Evolutionary conservation across 768 basidiomycete species (phyloP).

Genomic region (Scleroderma citrinum): DNA sequence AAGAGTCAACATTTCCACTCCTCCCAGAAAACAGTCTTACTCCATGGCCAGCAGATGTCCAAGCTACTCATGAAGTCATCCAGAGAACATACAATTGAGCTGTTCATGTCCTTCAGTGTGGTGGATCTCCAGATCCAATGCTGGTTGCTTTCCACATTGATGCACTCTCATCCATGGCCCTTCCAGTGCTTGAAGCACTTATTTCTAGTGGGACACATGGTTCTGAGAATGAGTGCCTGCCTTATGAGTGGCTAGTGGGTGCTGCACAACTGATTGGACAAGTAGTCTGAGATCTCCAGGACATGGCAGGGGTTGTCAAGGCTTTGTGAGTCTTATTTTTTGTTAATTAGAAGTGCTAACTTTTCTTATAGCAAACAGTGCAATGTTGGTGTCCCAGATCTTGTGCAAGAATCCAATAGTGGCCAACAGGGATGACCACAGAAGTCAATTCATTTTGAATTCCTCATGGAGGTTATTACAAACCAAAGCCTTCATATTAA

Average conservation of each 20-base stretch:
- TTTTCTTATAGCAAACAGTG: neutral
- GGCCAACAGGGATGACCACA: constrained; percentile 7
- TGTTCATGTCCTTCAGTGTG: constrained; percentile 1
- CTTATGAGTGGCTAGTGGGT: constrained; percentile 5
- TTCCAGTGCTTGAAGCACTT: constrained; percentile 10
- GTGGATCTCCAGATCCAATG: neutral
- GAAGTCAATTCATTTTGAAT: constrained; percentile 5
- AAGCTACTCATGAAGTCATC: constrained; percentile 7
- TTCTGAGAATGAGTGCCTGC: neutral
- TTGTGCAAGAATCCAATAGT: neutral
- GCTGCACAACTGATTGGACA: constrained; percentile 6
- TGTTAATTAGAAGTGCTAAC: neutral
- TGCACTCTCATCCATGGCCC: constrained; percentile 3
- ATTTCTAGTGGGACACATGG: neutral
- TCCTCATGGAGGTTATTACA: constrained; percentile 8
- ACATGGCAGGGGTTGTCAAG: neutral
- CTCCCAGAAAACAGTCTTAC: constrained; percentile 11
- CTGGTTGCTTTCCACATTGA: constrained; percentile 16
- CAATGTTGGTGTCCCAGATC: neutral
- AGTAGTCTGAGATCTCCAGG: neutral
- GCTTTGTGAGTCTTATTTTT: neutral
- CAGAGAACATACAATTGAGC: constrained; percentile 6
- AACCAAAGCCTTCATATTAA: constrained; percentile 2
- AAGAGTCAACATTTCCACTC: neutral
- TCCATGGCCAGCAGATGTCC: constrained; percentile 8